Percentiles rank a stretch among this genome's conserved stretches.
phyloP scores from a whole-genome alignment of 1,139 yeast genomes.

The Magnusiomyces sp. region DNA sequence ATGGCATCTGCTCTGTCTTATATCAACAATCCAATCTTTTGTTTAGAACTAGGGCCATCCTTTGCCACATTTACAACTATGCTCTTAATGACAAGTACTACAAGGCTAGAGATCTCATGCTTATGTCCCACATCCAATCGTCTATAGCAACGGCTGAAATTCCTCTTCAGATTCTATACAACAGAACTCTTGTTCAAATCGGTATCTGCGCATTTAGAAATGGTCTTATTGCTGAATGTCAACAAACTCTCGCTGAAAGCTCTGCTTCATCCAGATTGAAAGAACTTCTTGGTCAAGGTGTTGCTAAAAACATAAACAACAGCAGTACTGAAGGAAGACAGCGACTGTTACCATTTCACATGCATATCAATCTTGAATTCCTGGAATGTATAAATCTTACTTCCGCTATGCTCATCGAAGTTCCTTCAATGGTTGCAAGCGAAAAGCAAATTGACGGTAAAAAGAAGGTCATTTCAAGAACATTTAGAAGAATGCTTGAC shows the following conservation, averaged over 20 bases:
- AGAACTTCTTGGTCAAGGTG: constrained; percentile 92
- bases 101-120: constrained; percentile 80
- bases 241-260: constrained; percentile 80
- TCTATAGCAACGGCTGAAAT: constrained; percentile 80
- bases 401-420: constrained; percentile 79
- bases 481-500: constrained; percentile 87
- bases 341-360: constrained; percentile 92
- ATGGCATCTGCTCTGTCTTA: constrained; percentile 56
- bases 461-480: constrained; percentile 64
- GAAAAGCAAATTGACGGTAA: constrained; percentile 43
- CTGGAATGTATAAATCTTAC: constrained; percentile 93
- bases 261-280: constrained; percentile 80
- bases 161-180: constrained; percentile 80
- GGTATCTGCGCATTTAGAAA: constrained; percentile 93
- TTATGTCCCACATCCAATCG: constrained; percentile 75
- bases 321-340: constrained; percentile 55
- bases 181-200: constrained; percentile 90
- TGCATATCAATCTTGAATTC: constrained; percentile 93
- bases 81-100: constrained; percentile 80
- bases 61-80: constrained; percentile 80
- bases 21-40: constrained; percentile 57
- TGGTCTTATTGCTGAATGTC: constrained; percentile 80
- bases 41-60: constrained; percentile 74
- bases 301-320: constrained; percentile 46
- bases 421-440: constrained; percentile 74